A percentile compares a stretch with the other conserved stretches of the same genome.
Evolutionary conservation across 495 filamentous ascomycete genomes (phyloP).

Genomic region (Astrothelium macrocarpum): DNA sequence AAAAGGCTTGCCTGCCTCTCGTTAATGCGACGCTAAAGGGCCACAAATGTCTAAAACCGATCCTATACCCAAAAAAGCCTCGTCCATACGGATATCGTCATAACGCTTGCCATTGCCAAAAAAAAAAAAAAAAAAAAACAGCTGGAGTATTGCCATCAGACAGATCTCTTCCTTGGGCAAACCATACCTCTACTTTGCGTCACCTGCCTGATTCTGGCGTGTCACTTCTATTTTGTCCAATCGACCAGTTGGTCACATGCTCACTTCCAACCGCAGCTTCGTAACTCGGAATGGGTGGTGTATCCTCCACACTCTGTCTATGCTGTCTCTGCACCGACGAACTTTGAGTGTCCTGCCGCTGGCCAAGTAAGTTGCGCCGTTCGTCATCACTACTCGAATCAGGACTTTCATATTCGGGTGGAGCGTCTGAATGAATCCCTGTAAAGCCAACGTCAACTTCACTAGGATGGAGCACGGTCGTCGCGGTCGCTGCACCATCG

Average conservation of each 20-base stretch:
- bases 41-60: background rate
- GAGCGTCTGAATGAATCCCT: conserved; percentile 26
- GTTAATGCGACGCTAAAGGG: background rate
- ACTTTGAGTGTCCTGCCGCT: conserved; percentile 3
- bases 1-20: background rate
- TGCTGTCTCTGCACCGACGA: conserved; percentile 6
- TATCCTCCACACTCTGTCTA: background rate
- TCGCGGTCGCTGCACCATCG: conserved; percentile 2
- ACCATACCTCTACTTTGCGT: background rate
- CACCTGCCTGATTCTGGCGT: conserved; percentile 6
- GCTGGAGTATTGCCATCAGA: too few relatives aligned
- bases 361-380: conserved; percentile 8
- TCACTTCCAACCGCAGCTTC: conserved; percentile 25
- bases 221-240: conserved; percentile 20
- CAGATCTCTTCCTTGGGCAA: too few relatives aligned
- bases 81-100: background rate
- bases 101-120: background rate
- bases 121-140: background rate
- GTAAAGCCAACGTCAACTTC: conserved; percentile 25
- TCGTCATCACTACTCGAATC: conserved; percentile 15
- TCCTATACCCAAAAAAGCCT: background rate
- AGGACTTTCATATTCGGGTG: conserved; percentile 35
- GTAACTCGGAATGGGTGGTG: conserved; percentile 32
- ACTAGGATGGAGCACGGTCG: conserved; percentile 8
- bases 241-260: background rate